Conservation (phyloP, 305 asterid genomes). For the Solanum chacoense region DNA sequence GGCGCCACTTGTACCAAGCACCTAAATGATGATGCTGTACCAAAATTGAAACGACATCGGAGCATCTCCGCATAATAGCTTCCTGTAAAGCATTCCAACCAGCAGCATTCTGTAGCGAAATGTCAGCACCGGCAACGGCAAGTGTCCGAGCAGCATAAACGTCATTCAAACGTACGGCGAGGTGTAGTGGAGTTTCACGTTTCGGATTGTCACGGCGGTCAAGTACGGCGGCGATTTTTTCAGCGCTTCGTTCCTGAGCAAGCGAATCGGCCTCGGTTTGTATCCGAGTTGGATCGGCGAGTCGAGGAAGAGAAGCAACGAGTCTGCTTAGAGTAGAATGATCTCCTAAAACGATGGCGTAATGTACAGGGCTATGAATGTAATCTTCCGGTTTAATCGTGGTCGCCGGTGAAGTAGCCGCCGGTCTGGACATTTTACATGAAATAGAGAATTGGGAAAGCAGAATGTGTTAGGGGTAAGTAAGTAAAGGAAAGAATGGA, state of each 20-base stretch:
- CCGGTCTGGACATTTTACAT: slow-evolving; percentile 30
- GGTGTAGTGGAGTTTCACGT: slow-evolving; percentile 75
- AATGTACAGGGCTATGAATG: slow-evolving; percentile 63
- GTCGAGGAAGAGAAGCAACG: slow-evolving; percentile 46
- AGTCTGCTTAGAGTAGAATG: slow-evolving; percentile 44
- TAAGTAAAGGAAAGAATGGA: background rate
- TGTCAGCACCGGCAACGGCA: slow-evolving; percentile 65
- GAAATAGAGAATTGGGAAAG: background rate
- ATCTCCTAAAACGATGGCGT: slow-evolving; percentile 59
- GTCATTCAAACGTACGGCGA: slow-evolving; percentile 78
- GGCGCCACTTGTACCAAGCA: slow-evolving; percentile 90
- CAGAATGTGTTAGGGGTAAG: background rate
- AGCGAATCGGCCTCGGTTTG: slow-evolving; percentile 56
- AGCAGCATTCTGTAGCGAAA: slow-evolving; percentile 69
- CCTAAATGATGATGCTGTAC: slow-evolving; percentile 69
- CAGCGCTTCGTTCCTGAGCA: slow-evolving; percentile 47
- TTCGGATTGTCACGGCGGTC: slow-evolving; percentile 71
- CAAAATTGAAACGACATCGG: slow-evolving; percentile 51
- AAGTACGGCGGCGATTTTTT: slow-evolving; percentile 45
- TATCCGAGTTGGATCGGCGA: slow-evolving; percentile 30
- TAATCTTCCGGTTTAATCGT: slow-evolving; percentile 54
- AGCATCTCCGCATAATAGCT: slow-evolving; percentile 64
- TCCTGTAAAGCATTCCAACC: slow-evolving; percentile 90
- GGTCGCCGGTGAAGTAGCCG: slow-evolving; percentile 21
- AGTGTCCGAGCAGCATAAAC: slow-evolving; percentile 45